Evolutionary conservation across 768 basidiomycete species (phyloP).

Genomic region (Neoboletus magnificus): DNA sequence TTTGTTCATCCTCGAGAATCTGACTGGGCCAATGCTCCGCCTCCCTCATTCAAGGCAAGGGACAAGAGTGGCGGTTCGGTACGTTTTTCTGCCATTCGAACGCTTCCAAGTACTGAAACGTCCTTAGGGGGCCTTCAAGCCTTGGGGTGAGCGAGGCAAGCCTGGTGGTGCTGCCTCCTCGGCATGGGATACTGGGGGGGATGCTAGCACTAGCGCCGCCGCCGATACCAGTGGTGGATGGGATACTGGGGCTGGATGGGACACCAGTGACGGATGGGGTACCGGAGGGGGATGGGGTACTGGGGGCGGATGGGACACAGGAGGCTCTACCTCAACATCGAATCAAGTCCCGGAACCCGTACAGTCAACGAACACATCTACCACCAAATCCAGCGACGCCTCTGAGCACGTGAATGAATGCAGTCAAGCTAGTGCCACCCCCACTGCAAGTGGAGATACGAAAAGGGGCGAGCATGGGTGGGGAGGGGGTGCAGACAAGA

Average conservation of each 20-base stretch:
- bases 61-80: conserved; percentile 20
- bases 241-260: conserved; percentile 6
- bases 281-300: conserved; percentile 10
- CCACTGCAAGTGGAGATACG: not conserved
- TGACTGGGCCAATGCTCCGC: conserved; percentile 22
- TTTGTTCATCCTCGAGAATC: conserved; percentile 32
- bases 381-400: not conserved
- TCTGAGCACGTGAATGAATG: not conserved
- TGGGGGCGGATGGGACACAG: conserved; percentile 8
- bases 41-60: conserved; percentile 3
- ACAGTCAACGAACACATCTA: not conserved
- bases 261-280: conserved; percentile 1
- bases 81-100: not conserved
- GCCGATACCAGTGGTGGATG: conserved; percentile 4
- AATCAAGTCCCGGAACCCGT: conserved; percentile 1
- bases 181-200: not conserved
- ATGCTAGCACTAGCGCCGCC: not conserved
- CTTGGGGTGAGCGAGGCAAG: conserved; percentile 4
- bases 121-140: conserved; percentile 7
- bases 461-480: conserved; percentile 1
- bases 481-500: not conserved
- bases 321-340: not conserved
- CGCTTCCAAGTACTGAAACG: not conserved
- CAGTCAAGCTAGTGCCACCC: not conserved
- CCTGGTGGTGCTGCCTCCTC: not conserved